Conservation (phyloP, 352 stramenopile species). For the Saprolegnia diclina region DNA sequence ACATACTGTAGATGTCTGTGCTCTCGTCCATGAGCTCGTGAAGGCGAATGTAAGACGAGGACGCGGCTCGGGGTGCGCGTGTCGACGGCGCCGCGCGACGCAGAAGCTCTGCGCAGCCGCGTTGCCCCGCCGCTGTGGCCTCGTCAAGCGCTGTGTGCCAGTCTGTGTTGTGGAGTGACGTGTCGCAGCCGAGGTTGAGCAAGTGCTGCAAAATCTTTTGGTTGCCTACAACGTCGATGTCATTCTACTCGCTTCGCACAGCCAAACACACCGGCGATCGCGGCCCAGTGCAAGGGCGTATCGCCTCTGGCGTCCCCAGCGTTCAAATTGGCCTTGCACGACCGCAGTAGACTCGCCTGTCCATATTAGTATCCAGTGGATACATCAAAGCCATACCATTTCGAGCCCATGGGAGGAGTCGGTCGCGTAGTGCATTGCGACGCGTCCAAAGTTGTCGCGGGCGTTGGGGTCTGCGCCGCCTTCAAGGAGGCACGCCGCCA, state of each 20-base stretch:
- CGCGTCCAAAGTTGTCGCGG: conserved; percentile 14
- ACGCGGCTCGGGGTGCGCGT: no score
- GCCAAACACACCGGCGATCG: background rate
- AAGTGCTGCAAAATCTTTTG: conserved; percentile 14
- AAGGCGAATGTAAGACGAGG: no score
- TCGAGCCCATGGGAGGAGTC: background rate
- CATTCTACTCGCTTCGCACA: background rate
- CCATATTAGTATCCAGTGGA: background rate
- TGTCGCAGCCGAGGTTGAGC: conserved; percentile 11
- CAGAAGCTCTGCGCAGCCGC: background rate
- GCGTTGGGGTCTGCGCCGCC: conserved; percentile 23
- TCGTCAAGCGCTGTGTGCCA: background rate
- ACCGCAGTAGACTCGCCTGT: conserved; percentile 12
- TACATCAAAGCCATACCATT: conserved; percentile 20
- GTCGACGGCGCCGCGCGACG: background rate
- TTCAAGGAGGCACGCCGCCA: conserved; percentile 19
- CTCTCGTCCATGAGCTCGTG: no score
- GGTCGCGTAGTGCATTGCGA: conserved; percentile 14
- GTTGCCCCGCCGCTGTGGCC: background rate
- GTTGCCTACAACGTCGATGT: background rate
- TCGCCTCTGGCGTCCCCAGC: background rate
- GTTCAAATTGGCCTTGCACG: conserved; percentile 17
- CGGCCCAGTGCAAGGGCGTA: conserved; percentile 9
- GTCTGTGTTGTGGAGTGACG: conserved; percentile 7
- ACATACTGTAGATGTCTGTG: no score